A percentile compares a stretch with the other conserved stretches of the same genome.
These are phyloP conservation scores for Trichocladium antarcticum DNA, from an alignment of 495 filamentous ascomycete species.

Conservation along the genomic window DNA sequence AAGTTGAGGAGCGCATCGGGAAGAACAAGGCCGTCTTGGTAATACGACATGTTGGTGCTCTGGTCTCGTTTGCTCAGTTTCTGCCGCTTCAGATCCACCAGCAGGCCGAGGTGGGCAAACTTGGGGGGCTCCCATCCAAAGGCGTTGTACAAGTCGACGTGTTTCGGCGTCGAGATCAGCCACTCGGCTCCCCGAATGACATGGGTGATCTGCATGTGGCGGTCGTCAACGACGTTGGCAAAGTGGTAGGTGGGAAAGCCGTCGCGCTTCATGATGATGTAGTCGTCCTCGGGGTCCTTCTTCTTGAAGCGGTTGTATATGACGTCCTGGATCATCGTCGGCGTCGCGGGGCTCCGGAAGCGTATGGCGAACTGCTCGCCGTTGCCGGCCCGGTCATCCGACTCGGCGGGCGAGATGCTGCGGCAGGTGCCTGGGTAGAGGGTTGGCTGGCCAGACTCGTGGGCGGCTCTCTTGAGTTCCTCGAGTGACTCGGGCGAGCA, in stretches of 20 bases:
- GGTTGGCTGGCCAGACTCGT: constrained; percentile 47
- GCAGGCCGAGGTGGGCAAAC: constrained; percentile 82
- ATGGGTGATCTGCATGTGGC: constrained; percentile 88
- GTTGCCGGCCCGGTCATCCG: constrained; percentile 51
- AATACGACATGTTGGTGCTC: constrained; percentile 58
- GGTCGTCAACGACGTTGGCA: constrained; percentile 93
- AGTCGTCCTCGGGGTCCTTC: constrained; percentile 36
- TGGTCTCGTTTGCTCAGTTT: constrained; percentile 85
- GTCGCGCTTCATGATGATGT: constrained; percentile 80
- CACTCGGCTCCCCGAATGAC: constrained; percentile 89
- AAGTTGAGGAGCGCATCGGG: constrained; percentile 73
- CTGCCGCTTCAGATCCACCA: constrained; percentile 60
- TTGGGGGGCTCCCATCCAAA: constrained; percentile 76
- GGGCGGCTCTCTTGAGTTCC: constrained; percentile 47
- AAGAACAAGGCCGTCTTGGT: constrained; percentile 57
- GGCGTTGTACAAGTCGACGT: constrained; percentile 74
- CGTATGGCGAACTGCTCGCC: constrained; percentile 71
- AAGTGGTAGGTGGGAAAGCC: constrained; percentile 92
- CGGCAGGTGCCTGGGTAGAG: constrained; percentile 72
- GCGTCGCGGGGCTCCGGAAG: constrained; percentile 53
- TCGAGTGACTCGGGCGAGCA: constrained; percentile 65
- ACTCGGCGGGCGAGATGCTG: constrained; percentile 52
- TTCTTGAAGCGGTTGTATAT: constrained; percentile 57
- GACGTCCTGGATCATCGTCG: constrained; percentile 52
- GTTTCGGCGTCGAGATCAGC: constrained; percentile 87